These are phyloP conservation scores for Sarocladium strictum DNA, from an alignment of 2,329 filamentous ascomycete genomes.

Conservation along the genomic window DNA sequence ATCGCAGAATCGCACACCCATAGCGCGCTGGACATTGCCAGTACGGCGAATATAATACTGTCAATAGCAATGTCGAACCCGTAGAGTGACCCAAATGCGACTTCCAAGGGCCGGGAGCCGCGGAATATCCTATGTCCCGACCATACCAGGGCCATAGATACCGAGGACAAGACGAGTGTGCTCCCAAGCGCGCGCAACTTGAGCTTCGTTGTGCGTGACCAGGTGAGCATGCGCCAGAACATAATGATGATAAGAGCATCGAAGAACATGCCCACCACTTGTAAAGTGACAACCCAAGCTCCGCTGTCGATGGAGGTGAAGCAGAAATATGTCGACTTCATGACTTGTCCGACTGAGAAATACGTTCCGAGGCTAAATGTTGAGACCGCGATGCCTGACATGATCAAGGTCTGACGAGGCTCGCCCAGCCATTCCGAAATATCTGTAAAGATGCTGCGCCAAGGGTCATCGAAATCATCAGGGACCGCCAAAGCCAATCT, in stretches of 20 bases:
- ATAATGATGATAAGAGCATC: slow-evolving; percentile 42
- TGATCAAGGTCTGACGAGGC: slow-evolving; percentile 30
- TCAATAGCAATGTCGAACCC: slow-evolving; percentile 43
- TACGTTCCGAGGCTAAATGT: slow-evolving; percentile 39
- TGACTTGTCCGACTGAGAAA: slow-evolving; percentile 29
- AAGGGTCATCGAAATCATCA: slow-evolving; percentile 39
- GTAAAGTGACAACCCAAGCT: slow-evolving; percentile 31
- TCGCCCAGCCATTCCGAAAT: slow-evolving; percentile 39
- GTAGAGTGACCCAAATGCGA: slow-evolving; percentile 38
- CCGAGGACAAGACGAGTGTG: slow-evolving; percentile 34
- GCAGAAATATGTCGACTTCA: slow-evolving; percentile 47
- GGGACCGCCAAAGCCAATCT: slow-evolving; percentile 23
- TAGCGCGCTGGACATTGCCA: slow-evolving; percentile 38
- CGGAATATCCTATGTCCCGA: slow-evolving; percentile 22
- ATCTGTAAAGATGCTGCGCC: slow-evolving; percentile 42
- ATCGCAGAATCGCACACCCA: slow-evolving; percentile 42
- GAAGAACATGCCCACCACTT: slow-evolving; percentile 37
- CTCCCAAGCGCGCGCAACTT: slow-evolving; percentile 39
- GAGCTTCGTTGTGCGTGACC: slow-evolving; percentile 41
- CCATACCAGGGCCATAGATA: slow-evolving; percentile 31
- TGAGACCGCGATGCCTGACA: slow-evolving; percentile 28
- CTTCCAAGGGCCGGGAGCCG: slow-evolving; percentile 15
- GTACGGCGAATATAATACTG: slow-evolving; percentile 36
- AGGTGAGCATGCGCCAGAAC: slow-evolving; percentile 45
- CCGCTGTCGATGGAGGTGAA: slow-evolving; percentile 35